Base-by-base conservation (phyloP, 2,329 filamentous ascomycete genomes). In the Aspergillus versicolor region DNA sequence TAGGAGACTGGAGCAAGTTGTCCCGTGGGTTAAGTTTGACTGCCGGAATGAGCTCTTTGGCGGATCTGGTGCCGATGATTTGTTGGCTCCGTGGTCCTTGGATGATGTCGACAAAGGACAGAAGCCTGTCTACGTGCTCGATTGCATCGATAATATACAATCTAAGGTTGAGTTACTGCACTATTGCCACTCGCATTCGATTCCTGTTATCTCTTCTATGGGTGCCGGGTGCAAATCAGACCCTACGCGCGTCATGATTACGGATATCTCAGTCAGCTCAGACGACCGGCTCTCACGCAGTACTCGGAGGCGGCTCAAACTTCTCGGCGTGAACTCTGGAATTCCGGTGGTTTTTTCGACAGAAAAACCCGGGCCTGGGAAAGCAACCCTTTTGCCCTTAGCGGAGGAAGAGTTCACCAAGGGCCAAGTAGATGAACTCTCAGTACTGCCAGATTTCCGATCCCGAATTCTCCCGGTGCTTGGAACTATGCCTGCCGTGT, bases 121-220 rank as follows among this genome's bases (percentile, higher is more conserved):
- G 46, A 82, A 82, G 66, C 92, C 92, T 1, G 88, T 93, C 66
- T 99, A 88, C 68, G 86, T 99, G n/a, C 85, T 99, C 37, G 94
- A 99, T 75, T 95, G 93, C 21, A 99, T 99, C 64, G 94, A 99
- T 75, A 97, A 99, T 70, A 97, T 99, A 61, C 91, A 96, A 51
- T 96, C 91, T 53, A 99, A 99, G 77, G 93, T 99, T 3, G 89
- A 88, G 17, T 79, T 99, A 54, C 81, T 99, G 41, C 87, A 91
- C 67, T 96, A 95, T 76, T 99, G 94, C 76, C 82, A 92, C 70
- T 84, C 87, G 59, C 83, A 91, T 69, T 80, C 82, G 2, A 79
- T 97, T 24, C 88, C 86, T 1, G 91, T 99, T 27, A 92, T 99
- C 61, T 94, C 91, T 15, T 90, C 91, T 32, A 97, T 97, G 92